Evolutionary conservation across 1,284 basidiomycete genomes (phyloP), one percentile per base, ranked within the genome.

Genomic region (Irpex rosettiformis): DNA sequence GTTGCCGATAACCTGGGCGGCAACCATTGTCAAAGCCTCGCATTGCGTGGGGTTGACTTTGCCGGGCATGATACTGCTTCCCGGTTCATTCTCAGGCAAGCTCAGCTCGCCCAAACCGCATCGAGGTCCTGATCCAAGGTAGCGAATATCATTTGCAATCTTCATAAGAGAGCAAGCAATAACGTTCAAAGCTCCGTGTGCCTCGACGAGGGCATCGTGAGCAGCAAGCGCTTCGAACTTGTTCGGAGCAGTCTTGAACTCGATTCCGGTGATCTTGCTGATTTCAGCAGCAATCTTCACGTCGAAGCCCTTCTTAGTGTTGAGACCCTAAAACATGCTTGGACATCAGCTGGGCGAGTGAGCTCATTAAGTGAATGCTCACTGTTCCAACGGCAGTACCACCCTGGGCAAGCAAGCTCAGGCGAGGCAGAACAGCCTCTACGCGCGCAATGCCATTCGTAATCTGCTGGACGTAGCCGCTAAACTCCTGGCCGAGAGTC

Each of bases 21-120:
- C 94, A 47, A 99, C 94, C 97, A 99, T 99, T 24, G 97, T 99
- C 61, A 97, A 76, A 10, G 97, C 97, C 79, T 99, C 97, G 69
- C 97, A 99, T 75, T 99, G 97, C 3, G 97, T 99, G 16, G 97
- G 97, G 79, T 99, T 99, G 60, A 99, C 97, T 78, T 99, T 99
- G 64, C 97, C 97, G 21, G 97, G 97, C 97, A 99, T 99, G 79
- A 99, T 99, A 62, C 94, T 97, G 70, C 94, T 97, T 60, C 97
- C 97, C 48, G 97, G 97, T 77, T 99, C 97, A 75, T 99, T 99
- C 79, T 99, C 97, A 21, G 97, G 97, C 60, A 99, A 78, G 68
- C 83, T 86, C 54, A 99, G 79, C 77, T 99, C 97, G 33, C 97
- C 97, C 52, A 99, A 83, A 62, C 97, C 97, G 70, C 97, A 99